phyloP scores from a whole-genome alignment of 345 rosid species.

The Boechera divaricarpa region DNA sequence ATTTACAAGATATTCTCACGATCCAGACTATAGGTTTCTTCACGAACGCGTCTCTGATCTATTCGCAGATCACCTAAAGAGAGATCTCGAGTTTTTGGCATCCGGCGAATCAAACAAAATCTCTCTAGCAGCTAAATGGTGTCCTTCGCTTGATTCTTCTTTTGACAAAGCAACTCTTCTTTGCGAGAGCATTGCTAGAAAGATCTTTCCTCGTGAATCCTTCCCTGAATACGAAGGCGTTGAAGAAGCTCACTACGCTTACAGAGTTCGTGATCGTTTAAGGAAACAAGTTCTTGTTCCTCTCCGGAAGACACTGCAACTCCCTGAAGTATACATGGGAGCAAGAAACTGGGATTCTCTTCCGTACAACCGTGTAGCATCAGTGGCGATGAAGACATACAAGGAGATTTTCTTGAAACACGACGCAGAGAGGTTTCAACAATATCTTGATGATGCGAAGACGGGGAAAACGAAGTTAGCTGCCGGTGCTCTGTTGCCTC shows the following conservation, averaged over 20 bases:
- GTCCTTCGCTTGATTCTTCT: slow-evolving; percentile 64
- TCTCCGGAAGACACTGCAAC: slow-evolving; percentile 54
- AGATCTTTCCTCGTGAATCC: slow-evolving; percentile 50
- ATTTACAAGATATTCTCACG: slow-evolving; percentile 45
- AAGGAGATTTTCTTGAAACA: slow-evolving; percentile 59
- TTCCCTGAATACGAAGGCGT: slow-evolving; percentile 59
- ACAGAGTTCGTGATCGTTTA: slow-evolving; percentile 65
- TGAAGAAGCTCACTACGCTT: slow-evolving; percentile 68
- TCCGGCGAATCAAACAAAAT: slow-evolving; percentile 47
- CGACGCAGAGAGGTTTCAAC: slow-evolving; percentile 52
- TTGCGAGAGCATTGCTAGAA: slow-evolving; percentile 66
- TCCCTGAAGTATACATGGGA: slow-evolving; percentile 69
- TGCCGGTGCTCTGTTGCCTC: slow-evolving; percentile 71
- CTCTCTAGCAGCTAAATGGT: slow-evolving; percentile 77
- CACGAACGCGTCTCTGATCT: slow-evolving; percentile 61
- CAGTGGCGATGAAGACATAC: slow-evolving; percentile 68
- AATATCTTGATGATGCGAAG: slow-evolving; percentile 52
- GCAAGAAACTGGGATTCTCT: slow-evolving; percentile 54
- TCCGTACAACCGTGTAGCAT: slow-evolving; percentile 62
- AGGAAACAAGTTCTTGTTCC: slow-evolving; percentile 67
- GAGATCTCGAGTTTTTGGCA: slow-evolving; percentile 43
- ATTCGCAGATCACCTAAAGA: slow-evolving; percentile 49
- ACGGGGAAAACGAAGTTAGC: slow-evolving; percentile 58
- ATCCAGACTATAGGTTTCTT: slow-evolving; percentile 56
- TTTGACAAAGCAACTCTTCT: slow-evolving; percentile 56